Percentiles rank a stretch among this genome's conserved stretches.
Conservation (phyloP, 495 filamentous ascomycete species). For the Penicillium samsonianum region DNA sequence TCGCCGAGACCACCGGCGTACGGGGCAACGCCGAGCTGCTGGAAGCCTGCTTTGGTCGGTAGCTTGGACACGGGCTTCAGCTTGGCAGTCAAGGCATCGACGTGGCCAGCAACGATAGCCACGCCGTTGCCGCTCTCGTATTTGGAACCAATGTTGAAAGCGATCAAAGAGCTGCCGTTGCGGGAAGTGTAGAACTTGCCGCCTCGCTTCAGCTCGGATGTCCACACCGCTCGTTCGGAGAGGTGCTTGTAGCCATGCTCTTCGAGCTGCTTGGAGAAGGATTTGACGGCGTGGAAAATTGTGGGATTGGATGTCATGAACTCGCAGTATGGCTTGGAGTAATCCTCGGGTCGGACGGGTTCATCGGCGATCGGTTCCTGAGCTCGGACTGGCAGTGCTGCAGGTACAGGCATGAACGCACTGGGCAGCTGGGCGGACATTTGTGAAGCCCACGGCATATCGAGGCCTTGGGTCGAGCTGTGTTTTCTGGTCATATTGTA, state of each 20-base stretch:
- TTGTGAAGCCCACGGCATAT: constrained; percentile 28
- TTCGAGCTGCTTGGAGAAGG: constrained; percentile 70
- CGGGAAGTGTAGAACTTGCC: constrained; percentile 88
- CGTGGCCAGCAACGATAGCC: constrained; percentile 79
- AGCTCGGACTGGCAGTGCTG: constrained; percentile 18
- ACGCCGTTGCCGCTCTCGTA: constrained; percentile 87
- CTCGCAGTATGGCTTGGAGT: constrained; percentile 80
- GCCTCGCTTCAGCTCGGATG: constrained; percentile 67
- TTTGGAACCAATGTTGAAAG: constrained; percentile 79
- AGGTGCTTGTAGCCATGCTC: constrained; percentile 74
- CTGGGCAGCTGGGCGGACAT: constrained; percentile 27
- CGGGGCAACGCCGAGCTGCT: constrained; percentile 88
- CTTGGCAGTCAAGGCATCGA: constrained; percentile 86
- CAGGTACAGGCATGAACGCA: constrained; percentile 8
- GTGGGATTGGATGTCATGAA: constrained; percentile 92
- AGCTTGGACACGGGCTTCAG: constrained; percentile 89
- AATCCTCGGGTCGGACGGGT: constrained; percentile 53
- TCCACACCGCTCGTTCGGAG: constrained; percentile 77
- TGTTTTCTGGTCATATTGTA: constrained; percentile 33
- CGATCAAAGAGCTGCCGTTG: constrained; percentile 82
- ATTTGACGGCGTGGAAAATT: constrained; percentile 81
- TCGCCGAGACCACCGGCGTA: constrained; percentile 83
- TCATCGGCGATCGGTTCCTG: constrained; percentile 19
- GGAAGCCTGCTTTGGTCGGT: constrained; percentile 74
- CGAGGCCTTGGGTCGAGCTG: constrained; percentile 21